Base-by-base conservation (phyloP, 2,329 filamentous ascomycete genomes). In the Aspergillus unguis region DNA sequence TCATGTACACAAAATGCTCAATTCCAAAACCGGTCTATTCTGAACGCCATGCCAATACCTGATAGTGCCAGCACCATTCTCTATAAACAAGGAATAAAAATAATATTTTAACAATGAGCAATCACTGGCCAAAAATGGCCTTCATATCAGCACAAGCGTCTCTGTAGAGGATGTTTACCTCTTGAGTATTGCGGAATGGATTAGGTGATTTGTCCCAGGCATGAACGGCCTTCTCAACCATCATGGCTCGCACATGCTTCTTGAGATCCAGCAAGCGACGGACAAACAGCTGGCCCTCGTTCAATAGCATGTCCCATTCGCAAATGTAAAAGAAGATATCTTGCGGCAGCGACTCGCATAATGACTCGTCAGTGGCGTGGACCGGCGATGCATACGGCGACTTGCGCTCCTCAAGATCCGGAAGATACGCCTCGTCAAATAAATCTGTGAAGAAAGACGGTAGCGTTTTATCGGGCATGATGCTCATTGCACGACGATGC, bases 221-320 rank as follows among this genome's bases (percentile, higher is more conserved):
- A 62, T 79, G 76, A n/a, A 62, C 61, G n/a, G 66, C 73, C 48
- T 68, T 71, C 46, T 75, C 71, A 40, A 78, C 74, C 63, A 76
- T 71, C 67, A 74, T 76, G 44, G 68, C 67, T 23, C 73, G 69
- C 4, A 77, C 72, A 5, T 67, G 68, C 56, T 78, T 79, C 25
- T 74, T 72, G 44, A 77, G 61, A 1, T 54, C 53, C 33, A 76
- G 63, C 32, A 78, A 58, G 9, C 71, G 67, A 9, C 71, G 65
- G 41, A 74, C 70, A 48, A 78, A 77, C 1, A 58, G 55, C 56
- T 76, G 70, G 5, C 81, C 83, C 64, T 86, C 83, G 10, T 78
- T 77, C n/a, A 85, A 72, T 10, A 86, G 71, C 83, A 85, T 85
- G 62, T 86, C 83, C 80, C 80, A 85, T 64, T 86, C 83, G 64